Conservation (phyloP, 2,329 filamentous ascomycete genomes). For the Phaeosphaeria sp. region DNA sequence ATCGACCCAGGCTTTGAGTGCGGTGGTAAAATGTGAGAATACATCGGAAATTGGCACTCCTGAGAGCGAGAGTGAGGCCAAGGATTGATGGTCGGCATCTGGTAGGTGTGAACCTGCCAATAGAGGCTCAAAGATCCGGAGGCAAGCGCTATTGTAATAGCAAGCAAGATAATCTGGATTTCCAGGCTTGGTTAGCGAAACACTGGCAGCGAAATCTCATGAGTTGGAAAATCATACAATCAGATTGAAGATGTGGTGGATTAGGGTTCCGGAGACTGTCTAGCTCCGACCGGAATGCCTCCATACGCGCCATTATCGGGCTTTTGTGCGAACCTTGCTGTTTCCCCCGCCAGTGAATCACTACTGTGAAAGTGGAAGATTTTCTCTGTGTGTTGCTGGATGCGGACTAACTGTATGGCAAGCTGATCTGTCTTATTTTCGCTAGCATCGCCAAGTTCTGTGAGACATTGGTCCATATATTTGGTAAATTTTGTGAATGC, state of each 20-base stretch:
- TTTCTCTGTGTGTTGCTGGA: background rate
- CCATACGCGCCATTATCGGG: no score
- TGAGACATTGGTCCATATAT: slow-evolving; percentile 1
- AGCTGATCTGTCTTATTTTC: background rate
- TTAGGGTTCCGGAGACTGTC: no score
- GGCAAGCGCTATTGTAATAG: slow-evolving; percentile 1
- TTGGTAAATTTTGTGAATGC: background rate
- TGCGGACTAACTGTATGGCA: background rate
- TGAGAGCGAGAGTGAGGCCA: background rate
- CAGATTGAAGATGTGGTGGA: no score
- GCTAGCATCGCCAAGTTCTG: background rate
- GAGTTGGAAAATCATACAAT: no score
- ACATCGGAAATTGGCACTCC: background rate
- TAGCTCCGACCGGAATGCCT: no score
- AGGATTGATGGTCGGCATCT: background rate
- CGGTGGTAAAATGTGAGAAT: background rate
- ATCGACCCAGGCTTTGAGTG: background rate
- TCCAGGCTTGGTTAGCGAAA: no score
- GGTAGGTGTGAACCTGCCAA: slow-evolving; percentile 1
- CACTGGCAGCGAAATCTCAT: no score
- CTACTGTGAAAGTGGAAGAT: background rate
- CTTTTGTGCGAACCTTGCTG: no score
- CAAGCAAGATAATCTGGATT: background rate
- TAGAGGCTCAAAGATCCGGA: slow-evolving; percentile 1
- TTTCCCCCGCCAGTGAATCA: background rate